phyloP scores from a whole-genome alignment of 75 land plant species.

The Pseudotsuga menziesii region DNA sequence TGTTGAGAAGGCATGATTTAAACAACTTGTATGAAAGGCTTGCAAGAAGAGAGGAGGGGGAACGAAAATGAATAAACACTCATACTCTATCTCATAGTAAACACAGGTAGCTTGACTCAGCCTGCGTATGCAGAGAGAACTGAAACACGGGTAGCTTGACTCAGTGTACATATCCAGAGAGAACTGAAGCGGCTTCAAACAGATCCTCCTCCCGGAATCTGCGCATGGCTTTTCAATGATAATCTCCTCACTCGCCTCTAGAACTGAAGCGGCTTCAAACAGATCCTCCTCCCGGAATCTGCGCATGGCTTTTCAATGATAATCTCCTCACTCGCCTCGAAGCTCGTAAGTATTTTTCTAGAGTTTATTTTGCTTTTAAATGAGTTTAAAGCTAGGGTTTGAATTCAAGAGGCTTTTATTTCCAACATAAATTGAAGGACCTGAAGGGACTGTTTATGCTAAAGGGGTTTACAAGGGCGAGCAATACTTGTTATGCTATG shows the following conservation, averaged over 20 bases:
- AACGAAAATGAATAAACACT: not conserved
- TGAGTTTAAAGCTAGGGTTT: too few species aligned
- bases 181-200: constrained; percentile 21
- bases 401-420: too few species aligned
- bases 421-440: constrained; percentile 65
- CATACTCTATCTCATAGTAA: constrained; percentile 10
- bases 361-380: too few species aligned
- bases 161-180: constrained; percentile 67
- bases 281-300: constrained; percentile 81
- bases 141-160: constrained; percentile 70
- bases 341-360: constrained; percentile 45
- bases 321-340: constrained; percentile 44
- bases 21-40: too few species aligned
- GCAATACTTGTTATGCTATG: too few species aligned
- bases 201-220: too few species aligned
- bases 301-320: constrained; percentile 45
- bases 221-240: too few species aligned
- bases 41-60: not conserved
- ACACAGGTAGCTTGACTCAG: too few species aligned
- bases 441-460: constrained; percentile 83
- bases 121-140: too few species aligned
- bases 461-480: constrained; percentile 77
- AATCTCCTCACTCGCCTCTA: too few species aligned
- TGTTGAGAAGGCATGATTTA: too few species aligned
- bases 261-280: constrained; percentile 62